Percentiles rank a stretch among this genome's conserved stretches.
Conservation (phyloP, 169 alveolate genomes). For the Plasmodium falciparum region DNA sequence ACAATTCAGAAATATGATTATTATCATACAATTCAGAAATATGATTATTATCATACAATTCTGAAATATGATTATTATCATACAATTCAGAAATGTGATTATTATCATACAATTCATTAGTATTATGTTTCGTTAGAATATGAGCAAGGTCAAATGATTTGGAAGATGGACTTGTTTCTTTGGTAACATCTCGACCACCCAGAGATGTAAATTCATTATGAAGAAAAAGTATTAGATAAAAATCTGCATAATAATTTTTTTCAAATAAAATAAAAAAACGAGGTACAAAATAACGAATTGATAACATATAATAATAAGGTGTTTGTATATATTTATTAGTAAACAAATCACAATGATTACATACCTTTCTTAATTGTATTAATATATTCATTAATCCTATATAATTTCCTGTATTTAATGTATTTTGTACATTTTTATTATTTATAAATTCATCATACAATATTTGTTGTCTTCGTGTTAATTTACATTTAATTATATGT, state of each 20-base stretch:
- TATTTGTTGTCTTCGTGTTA: constrained; percentile 93
- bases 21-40: too few relatives aligned
- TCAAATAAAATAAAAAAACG: constrained; percentile 27
- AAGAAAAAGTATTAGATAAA: constrained; percentile 14
- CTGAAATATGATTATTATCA: too few relatives aligned
- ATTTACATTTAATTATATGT: constrained; percentile 94
- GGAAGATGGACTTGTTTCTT: neutral
- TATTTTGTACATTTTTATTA: constrained; percentile 81
- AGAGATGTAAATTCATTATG: constrained; percentile 39
- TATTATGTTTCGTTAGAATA: too few relatives aligned
- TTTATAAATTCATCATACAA: constrained; percentile 98
- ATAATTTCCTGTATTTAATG: constrained; percentile 91
- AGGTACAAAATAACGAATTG: constrained; percentile 82
- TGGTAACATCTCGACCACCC: constrained; percentile 6
- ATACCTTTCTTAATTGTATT: constrained; percentile 97
- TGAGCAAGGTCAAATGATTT: too few relatives aligned
- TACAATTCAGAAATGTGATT: too few relatives aligned
- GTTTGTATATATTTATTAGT: constrained; percentile 94
- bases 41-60: too few relatives aligned
- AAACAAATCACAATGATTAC: constrained; percentile 99
- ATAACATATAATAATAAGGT: constrained; percentile 88
- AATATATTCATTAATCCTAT: constrained; percentile 96
- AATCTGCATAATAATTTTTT: constrained; percentile 26
- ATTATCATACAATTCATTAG: too few relatives aligned
- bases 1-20: too few relatives aligned